Conservation (phyloP, 1,284 basidiomycete genomes). For the Boletellus deceptivus region DNA sequence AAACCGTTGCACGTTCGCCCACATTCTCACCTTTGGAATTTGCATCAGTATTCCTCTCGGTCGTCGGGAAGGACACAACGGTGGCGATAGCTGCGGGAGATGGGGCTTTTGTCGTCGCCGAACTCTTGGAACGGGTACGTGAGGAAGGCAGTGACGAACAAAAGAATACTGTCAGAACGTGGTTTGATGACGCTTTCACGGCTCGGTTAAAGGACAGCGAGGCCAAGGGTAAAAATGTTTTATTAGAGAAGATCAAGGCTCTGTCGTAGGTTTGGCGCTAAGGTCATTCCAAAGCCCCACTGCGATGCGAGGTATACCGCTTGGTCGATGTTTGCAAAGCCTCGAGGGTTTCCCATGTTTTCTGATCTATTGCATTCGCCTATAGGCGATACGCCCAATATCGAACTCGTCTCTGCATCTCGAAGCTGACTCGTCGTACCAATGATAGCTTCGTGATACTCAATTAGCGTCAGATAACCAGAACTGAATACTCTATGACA, state of each 20-base stretch:
- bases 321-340: no score
- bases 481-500: no score
- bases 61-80: slow-evolving; percentile 55
- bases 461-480: no score
- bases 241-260: slow-evolving; percentile 2
- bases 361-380: no score
- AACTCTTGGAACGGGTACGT: slow-evolving; percentile 65
- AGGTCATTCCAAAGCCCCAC: neutral
- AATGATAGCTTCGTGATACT: no score
- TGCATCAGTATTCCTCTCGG: slow-evolving; percentile 55
- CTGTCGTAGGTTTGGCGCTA: neutral
- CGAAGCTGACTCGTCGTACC: no score
- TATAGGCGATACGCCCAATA: no score
- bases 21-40: slow-evolving; percentile 58
- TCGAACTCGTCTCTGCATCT: no score
- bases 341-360: no score
- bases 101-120: slow-evolving; percentile 79
- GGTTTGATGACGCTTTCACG: slow-evolving; percentile 46
- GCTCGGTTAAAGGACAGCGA: neutral
- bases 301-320: no score
- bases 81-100: slow-evolving; percentile 62
- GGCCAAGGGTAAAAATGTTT: slow-evolving; percentile 3
- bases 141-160: slow-evolving; percentile 41
- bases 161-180: slow-evolving; percentile 45
- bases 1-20: slow-evolving; percentile 46